These are phyloP conservation scores for Myxozyma monticola DNA, from an alignment of 805 yeast genomes.

Conservation along the genomic window DNA sequence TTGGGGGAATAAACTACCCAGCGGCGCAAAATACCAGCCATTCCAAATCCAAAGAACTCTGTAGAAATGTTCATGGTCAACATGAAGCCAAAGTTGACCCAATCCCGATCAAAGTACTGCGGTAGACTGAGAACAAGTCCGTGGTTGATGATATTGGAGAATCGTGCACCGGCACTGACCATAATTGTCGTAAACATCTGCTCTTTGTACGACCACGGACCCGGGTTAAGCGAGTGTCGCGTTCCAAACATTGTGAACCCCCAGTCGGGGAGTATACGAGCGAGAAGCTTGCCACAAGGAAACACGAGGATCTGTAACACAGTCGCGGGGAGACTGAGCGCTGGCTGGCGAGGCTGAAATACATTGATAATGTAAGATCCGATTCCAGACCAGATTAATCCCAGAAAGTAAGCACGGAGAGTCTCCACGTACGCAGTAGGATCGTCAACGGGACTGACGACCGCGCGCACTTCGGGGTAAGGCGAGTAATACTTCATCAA, in stretches of 20 bases:
- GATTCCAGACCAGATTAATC: slow-evolving; percentile 51
- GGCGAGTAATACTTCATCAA: slow-evolving; percentile 49
- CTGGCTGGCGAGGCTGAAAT: slow-evolving; percentile 58
- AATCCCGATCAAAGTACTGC: slow-evolving; percentile 38
- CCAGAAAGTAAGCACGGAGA: slow-evolving; percentile 53
- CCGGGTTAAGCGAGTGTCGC: slow-evolving; percentile 53
- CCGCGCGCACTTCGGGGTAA: slow-evolving; percentile 55
- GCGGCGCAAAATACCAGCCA: slow-evolving; percentile 64
- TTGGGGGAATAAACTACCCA: slow-evolving; percentile 59
- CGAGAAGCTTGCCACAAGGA: slow-evolving; percentile 55
- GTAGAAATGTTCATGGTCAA: slow-evolving; percentile 54
- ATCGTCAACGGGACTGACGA: slow-evolving; percentile 43
- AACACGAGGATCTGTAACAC: slow-evolving; percentile 60
- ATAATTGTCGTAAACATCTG: slow-evolving; percentile 61
- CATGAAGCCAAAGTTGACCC: slow-evolving; percentile 52
- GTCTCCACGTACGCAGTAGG: slow-evolving; percentile 50
- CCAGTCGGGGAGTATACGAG: slow-evolving; percentile 48
- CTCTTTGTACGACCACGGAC: slow-evolving; percentile 64
- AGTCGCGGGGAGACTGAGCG: slow-evolving; percentile 49
- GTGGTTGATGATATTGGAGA: slow-evolving; percentile 14
- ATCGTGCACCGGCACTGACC: slow-evolving; percentile 18
- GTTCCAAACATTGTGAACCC: slow-evolving; percentile 46
- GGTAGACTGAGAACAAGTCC: slow-evolving; percentile 34
- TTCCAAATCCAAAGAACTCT: slow-evolving; percentile 64
- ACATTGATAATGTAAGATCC: slow-evolving; percentile 60